A percentile compares a stretch with the other conserved stretches of the same genome.
Evolutionary conservation across 2,329 filamentous ascomycete species (phyloP).

Genomic region (Cadophora sp.): DNA sequence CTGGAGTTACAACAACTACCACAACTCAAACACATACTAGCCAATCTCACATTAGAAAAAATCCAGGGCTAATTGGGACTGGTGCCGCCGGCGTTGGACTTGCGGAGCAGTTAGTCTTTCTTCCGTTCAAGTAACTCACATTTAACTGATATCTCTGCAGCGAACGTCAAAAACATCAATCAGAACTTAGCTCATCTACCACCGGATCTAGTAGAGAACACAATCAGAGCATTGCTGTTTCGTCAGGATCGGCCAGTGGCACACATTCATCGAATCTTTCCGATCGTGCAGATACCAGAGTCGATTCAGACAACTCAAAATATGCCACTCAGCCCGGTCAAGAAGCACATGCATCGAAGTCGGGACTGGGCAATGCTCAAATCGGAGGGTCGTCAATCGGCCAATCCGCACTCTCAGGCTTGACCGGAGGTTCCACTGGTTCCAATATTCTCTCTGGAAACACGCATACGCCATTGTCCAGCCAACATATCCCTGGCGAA

Average conservation of each 20-base stretch:
- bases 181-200: slow-evolving; percentile 6
- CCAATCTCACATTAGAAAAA: slow-evolving; percentile 17
- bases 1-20: slow-evolving; percentile 21
- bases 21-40: slow-evolving; percentile 12
- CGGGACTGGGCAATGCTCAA: slow-evolving; percentile 7
- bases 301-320: slow-evolving; percentile 52
- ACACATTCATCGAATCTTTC: slow-evolving; percentile 34
- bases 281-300: slow-evolving; percentile 57
- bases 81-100: slow-evolving; percentile 24
- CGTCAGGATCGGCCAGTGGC: slow-evolving; percentile 13
- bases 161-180: not conserved
- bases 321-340: slow-evolving; percentile 30
- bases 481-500: slow-evolving; percentile 15
- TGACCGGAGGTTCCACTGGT: slow-evolving; percentile 1
- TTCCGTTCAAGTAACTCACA: not conserved
- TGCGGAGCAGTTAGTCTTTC: slow-evolving; percentile 16
- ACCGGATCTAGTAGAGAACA: slow-evolving; percentile 3
- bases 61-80: slow-evolving; percentile 16
- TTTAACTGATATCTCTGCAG: not conserved
- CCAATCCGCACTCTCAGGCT: slow-evolving; percentile 8
- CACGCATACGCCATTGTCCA: not conserved
- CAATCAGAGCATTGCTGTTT: slow-evolving; percentile 1
- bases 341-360: not conserved
- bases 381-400: slow-evolving; percentile 3
- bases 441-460: not conserved